Base-by-base conservation (phyloP, 1,284 basidiomycete genomes). In the Coniophora puteana region DNA sequence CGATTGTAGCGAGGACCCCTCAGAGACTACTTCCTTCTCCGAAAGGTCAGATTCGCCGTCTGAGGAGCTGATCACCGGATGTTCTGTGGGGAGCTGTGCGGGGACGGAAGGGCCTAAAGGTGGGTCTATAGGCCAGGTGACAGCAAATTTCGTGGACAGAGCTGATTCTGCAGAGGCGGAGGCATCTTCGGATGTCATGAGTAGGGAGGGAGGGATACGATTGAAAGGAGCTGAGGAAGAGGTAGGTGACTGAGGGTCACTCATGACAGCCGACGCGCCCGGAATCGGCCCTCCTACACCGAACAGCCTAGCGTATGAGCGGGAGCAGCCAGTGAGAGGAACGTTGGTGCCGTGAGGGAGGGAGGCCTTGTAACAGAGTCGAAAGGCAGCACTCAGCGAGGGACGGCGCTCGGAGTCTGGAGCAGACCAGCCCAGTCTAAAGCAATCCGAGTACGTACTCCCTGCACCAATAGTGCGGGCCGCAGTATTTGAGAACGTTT, bases 11-110 rank as follows among this genome's bases (percentile, higher is more conserved):
- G 61, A 62, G 36, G 46, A 47, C 40, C 50, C 51, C 43, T 65
- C 58, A 47, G 56, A 40, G 18, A 27, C 52, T 28, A 51, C 35
- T 43, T 74, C 72, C 40, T 63, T 62, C 41, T 74, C 71, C 3
- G 72, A 73, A 8, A 66, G 44, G 53, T 67, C 69, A 22, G 71
- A 72, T 47, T 74, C 72, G n/a, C 65, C 66, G 38, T 75, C 73
- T 16, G 73, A 74, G 4, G 72, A 74, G 49, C 67, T 69, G 46
- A 70, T 59, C 35, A 59, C 51, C 35, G 45, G 55, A 35, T 57
- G 46, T 4, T 35, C 47, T 20, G 51, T 51, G 24, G 59, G 62
- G n/a, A 59, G 52, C 34, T 59, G 60, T 37, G 55, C 51, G 10
- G 64, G 48, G 20, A 63, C 60, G 4, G 65, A 57, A 16, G 63